Base-by-base conservation (phyloP, 345 rosid species). In the Ceriops decandra region DNA sequence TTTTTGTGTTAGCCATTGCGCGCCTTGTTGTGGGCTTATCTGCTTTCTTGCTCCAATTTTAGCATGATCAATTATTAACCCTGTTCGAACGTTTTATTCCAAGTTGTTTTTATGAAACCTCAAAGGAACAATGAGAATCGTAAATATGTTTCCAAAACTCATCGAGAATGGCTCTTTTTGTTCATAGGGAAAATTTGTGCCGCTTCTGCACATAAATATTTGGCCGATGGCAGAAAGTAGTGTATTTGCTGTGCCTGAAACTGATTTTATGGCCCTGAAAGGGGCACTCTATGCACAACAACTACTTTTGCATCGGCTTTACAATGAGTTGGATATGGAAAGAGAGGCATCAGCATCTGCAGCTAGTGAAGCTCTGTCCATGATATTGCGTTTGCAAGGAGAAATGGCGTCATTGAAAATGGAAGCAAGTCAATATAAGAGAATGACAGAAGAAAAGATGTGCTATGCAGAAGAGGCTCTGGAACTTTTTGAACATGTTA, bases 351-450 rank as follows among this genome's bases (percentile, higher is more conserved):
- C 97, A 2, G 72, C 93, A 0, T 73, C 87, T 0, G 96, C 97
- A 1, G 85, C 92, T 2, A 86, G 85, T 21, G 99, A 95, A 56
- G 93, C 99, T 24, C 74, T 95, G 31, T 88, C 97, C 0, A 90
- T 91, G 99, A 95, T 95, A 5, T 74, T 91, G 46, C 87, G 96
- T 5, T 73, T 95, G 71, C 99, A 95, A 68, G 91, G 86, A 0
- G 99, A 95, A 66, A 91, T 89, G 81, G 87, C 97, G 1, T 86
- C 76, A 0, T 31, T 91, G 76, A 80, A 80, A 81, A 82, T 95
- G 97, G 99, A 95, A 72, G 88, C 99, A 0, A 88, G 82, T 70
- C 99, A 95, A 59, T 95, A 90, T 72, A 88, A 87, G 78, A 88
- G 99, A 53, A 68, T 89, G 87, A 85, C 95, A 0, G 97, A 95